These are phyloP conservation scores for Aphanomyces invadans DNA, from an alignment of 352 stramenopile species.

Conservation along the genomic window DNA sequence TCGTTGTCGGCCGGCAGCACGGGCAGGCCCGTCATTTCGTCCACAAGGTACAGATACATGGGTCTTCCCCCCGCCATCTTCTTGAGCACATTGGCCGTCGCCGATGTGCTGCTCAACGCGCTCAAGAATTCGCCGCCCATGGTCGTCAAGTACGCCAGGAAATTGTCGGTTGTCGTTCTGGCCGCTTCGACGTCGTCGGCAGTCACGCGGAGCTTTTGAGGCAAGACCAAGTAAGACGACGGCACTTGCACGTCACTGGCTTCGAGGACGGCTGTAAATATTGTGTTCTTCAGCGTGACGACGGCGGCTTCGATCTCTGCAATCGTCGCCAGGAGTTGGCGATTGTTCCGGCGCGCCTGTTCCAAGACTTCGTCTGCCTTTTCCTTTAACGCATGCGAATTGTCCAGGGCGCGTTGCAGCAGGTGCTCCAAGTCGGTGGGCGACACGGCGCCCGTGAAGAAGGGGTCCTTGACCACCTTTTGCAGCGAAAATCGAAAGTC, in stretches of 20 bases:
- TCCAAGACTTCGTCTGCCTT: not conserved
- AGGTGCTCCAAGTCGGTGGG: not conserved
- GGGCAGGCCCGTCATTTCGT: not conserved
- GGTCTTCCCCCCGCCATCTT: constrained; percentile 1
- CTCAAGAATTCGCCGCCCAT: not conserved
- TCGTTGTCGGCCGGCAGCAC: not conserved
- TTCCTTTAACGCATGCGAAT: not conserved
- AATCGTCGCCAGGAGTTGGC: not conserved
- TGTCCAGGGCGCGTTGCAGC: not conserved
- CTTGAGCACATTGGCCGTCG: not conserved
- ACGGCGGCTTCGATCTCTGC: not conserved
- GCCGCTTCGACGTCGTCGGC: not conserved
- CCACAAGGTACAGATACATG: constrained; percentile 4
- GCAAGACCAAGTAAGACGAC: not conserved
- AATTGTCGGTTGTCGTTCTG: not conserved
- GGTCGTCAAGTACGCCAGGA: not conserved
- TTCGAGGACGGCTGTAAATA: not conserved
- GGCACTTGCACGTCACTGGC: not conserved
- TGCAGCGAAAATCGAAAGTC: not conserved
- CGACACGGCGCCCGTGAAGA: not conserved
- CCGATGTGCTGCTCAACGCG: not conserved
- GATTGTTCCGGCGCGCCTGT: constrained; percentile 1
- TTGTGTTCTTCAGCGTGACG: not conserved
- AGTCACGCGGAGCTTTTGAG: too few species aligned
- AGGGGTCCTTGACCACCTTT: not conserved